Evolutionary conservation across 768 basidiomycete species (phyloP).

Genomic region (Hemileccinum rubropunctum): DNA sequence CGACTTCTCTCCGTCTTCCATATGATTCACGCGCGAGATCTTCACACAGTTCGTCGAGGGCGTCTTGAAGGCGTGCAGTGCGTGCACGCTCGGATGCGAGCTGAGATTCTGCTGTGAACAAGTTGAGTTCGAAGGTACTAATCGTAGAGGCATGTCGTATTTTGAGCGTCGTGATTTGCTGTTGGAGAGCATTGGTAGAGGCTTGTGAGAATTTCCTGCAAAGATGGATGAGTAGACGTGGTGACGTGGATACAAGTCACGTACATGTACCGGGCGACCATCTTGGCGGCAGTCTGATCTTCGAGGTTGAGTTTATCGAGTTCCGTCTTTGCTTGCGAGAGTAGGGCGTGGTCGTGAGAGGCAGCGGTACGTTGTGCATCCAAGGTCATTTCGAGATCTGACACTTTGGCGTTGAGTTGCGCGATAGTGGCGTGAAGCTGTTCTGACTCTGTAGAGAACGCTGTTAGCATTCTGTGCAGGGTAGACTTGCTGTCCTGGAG

Average conservation of each 20-base stretch:
- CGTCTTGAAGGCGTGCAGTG: constrained; percentile 49
- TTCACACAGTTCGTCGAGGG: constrained; percentile 67
- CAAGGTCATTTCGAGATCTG: constrained; percentile 38
- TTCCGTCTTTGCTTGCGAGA: constrained; percentile 47
- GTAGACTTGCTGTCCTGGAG: constrained; percentile 49
- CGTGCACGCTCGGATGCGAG: constrained; percentile 44
- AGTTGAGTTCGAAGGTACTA: constrained; percentile 51
- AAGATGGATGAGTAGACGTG: constrained; percentile 1
- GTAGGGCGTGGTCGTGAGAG: constrained; percentile 41
- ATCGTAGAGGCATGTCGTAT: constrained; percentile 61
- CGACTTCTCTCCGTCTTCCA: constrained; percentile 70
- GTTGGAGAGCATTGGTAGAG: constrained; percentile 63
- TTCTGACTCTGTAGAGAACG: constrained; percentile 49
- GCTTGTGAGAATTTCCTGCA: constrained; percentile 80
- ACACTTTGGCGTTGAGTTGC: constrained; percentile 44
- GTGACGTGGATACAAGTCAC: constrained; percentile 19
- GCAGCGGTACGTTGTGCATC: constrained; percentile 45
- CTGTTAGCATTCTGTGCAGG: constrained; percentile 46
- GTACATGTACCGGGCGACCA: constrained; percentile 85
- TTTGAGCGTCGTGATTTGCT: constrained; percentile 55
- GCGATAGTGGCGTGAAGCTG: constrained; percentile 42
- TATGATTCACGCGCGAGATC: constrained; percentile 70
- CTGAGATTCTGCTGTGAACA: constrained; percentile 42
- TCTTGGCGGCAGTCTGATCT: constrained; percentile 73
- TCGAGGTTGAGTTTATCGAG: constrained; percentile 58